These are phyloP conservation scores for Camelina hispida DNA, from an alignment of 345 rosid species.

Conservation along the genomic window DNA sequence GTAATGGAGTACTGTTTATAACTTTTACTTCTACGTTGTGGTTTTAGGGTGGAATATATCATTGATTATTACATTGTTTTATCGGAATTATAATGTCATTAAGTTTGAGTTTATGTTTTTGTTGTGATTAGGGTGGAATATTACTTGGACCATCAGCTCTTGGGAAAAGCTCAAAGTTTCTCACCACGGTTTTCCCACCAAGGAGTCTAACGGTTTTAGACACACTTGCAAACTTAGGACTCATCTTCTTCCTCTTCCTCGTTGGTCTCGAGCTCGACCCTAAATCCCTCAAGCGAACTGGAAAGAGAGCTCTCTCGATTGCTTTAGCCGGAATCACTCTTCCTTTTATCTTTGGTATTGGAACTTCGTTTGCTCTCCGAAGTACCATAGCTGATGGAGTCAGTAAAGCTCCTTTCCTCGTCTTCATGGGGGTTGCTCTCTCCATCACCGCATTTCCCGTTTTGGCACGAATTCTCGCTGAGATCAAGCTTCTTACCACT, in stretches of 20 bases:
- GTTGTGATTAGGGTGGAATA: slow-evolving; percentile 66
- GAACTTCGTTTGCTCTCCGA: slow-evolving; percentile 66
- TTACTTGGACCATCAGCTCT: slow-evolving; percentile 86
- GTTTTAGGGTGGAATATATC: slow-evolving; percentile 64
- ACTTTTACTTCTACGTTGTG: background rate
- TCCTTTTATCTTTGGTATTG: slow-evolving; percentile 71
- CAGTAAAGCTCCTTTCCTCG: slow-evolving; percentile 48
- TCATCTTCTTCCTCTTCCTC: slow-evolving; percentile 75
- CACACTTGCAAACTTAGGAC: slow-evolving; percentile 77
- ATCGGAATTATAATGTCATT: background rate
- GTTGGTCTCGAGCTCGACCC: slow-evolving; percentile 85
- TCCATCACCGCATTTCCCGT: slow-evolving; percentile 62
- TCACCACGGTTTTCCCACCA: slow-evolving; percentile 57
- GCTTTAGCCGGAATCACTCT: slow-evolving; percentile 69
- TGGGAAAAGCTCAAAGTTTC: slow-evolving; percentile 60
- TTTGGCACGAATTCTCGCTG: slow-evolving; percentile 56
- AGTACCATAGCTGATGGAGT: slow-evolving; percentile 58
- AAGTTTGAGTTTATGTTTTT: slow-evolving; percentile 8
- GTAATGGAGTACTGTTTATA: background rate
- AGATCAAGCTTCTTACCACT: slow-evolving; percentile 58
- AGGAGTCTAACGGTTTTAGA: slow-evolving; percentile 73
- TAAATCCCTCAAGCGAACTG: slow-evolving; percentile 61
- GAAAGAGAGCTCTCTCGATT: slow-evolving; percentile 61
- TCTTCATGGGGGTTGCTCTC: slow-evolving; percentile 58
- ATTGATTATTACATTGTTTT: background rate